Conservation (phyloP, 768 basidiomycete species). For the Auriscalpium vulgare region DNA sequence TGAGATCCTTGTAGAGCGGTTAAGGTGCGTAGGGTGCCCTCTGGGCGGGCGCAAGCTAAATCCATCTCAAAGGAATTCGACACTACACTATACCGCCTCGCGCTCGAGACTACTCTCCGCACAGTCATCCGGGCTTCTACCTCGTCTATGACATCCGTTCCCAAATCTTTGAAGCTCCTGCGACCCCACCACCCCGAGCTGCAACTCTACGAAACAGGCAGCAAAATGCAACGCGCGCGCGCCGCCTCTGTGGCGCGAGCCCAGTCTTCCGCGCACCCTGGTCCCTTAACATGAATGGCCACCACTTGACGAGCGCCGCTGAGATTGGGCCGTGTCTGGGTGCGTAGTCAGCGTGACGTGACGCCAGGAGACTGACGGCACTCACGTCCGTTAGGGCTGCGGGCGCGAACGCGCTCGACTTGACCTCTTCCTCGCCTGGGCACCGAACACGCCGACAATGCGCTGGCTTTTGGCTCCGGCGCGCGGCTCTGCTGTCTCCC, state of each 20-base stretch:
- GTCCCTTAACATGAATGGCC: neutral
- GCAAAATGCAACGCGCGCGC: too few relatives aligned
- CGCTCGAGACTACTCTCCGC: slow-evolving; percentile 79
- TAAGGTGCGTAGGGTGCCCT: slow-evolving; percentile 53
- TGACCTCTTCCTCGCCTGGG: too few relatives aligned
- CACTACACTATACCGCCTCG: slow-evolving; percentile 75
- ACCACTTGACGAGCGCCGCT: slow-evolving; percentile 35
- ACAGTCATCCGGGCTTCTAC: slow-evolving; percentile 94
- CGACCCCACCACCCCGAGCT: slow-evolving; percentile 88
- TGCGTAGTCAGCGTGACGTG: slow-evolving; percentile 99
- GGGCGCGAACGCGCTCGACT: too few relatives aligned
- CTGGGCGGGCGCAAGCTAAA: neutral
- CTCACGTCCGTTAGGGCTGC: too few relatives aligned
- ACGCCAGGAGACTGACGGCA: too few relatives aligned
- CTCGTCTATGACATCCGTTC: slow-evolving; percentile 98
- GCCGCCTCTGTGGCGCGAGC: slow-evolving; percentile 72
- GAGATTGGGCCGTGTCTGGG: slow-evolving; percentile 91
- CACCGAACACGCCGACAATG: too few relatives aligned
- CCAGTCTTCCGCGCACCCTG: slow-evolving; percentile 18
- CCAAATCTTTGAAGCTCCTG: slow-evolving; percentile 97
- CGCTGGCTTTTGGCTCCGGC: too few relatives aligned
- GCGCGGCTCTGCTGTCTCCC: too few relatives aligned
- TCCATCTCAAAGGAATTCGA: slow-evolving; percentile 67
- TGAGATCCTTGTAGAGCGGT: slow-evolving; percentile 91
- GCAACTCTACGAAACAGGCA: slow-evolving; percentile 76